Base-by-base conservation (phyloP, 305 asterid species). In the Coffea humblotiana region DNA sequence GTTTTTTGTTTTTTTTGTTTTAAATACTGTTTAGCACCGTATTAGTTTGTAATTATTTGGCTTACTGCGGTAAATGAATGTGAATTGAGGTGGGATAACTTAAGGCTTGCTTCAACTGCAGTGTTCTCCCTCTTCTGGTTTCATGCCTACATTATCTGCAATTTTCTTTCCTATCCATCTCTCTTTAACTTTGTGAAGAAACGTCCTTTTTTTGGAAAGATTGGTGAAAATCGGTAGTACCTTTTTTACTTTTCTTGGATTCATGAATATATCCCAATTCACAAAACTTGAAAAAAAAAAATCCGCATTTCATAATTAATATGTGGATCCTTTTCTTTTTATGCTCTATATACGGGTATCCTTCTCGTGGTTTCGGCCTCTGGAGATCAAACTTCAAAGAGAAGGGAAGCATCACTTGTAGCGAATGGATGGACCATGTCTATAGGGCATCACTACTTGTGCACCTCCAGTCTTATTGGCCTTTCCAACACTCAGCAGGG, bases 1-100 rank as follows among this genome's bases (percentile, higher is more conserved):
- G 21, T 60, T 61, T 60, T 58, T 27, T 52, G n/a, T 25, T 51
- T 51, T 13, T 51, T 8, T 10, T 9, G 1, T 49, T 49, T 49
- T 49, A 14, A 49, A 47, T 54, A n/a, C 52, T 32, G 70, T 14
- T 19, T 8, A n/a, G 49, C 4, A 70, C 49, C 64, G 52, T 51
- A 64, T 27, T 25, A 32, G 32, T 32, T 12, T 79, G 72, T 72
- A 72, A 71, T 29, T 45, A 78, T 52, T 67, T 77, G 63, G 32
- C 21, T 75, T 58, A 40, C 69, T 58, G 64, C 18, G 72, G 29
- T 43, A 3, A 12, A 43, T 56, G 23, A 19, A 23, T 54, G 12
- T 19, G 23, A 18, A 29, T 56, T 51, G 64, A 49, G 65, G 23
- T 49, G 77, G 77, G 45, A 35, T 25, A 51, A 3, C 8, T 51